Evolutionary conservation across 139 green algal species (phyloP), one percentile per base, ranked within the genome.

Genomic region (Pycnococcus provasolii): DNA sequence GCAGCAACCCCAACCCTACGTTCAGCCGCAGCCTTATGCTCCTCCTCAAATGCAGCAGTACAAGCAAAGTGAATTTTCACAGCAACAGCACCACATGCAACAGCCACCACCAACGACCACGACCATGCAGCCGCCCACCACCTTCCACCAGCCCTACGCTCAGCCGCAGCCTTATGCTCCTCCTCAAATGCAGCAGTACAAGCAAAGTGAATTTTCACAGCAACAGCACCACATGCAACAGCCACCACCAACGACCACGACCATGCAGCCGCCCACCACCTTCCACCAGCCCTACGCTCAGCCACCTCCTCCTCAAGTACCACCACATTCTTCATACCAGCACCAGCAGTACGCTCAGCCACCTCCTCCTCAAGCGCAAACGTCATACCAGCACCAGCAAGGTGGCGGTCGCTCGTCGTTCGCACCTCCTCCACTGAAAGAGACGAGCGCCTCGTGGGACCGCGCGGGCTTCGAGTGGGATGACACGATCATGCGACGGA

Each of bases 391-490:
- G 11, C 11, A 55, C 13, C 50, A 55, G 11, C 26, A 26, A 55
- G 50, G 50, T 13, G 50, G 13, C 11, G 50, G 50, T 13, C 13
- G 9, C 50, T 55, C 11, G 50, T 55, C 11, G 50, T 9, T 9
- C 9, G 9, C 11, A 9, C 50, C 13, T 55, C 50, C 50, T 55
- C 13, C 11, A 13, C 13, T 55, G 11, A 9, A 55, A 55, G 11
- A 55, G 11, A 13, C 11, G 50, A 26, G 50, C 50, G 11, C 50
- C 50, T 13, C 9, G 50, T 13, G 9, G 11, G 50, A 55, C 11
- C 50, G 50, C 11, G 50, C 50, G 9, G 60, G 60, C 37, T 26
- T 41, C 57, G 57, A 15, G 13, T 66, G 60, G 37, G 6, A 66
- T 41, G 4, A 55, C 11, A 55, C 48, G 42, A 47, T n/a, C 11